Base-by-base conservation (phyloP, 2,329 filamentous ascomycete species). In the Fusarium armeniacum region DNA sequence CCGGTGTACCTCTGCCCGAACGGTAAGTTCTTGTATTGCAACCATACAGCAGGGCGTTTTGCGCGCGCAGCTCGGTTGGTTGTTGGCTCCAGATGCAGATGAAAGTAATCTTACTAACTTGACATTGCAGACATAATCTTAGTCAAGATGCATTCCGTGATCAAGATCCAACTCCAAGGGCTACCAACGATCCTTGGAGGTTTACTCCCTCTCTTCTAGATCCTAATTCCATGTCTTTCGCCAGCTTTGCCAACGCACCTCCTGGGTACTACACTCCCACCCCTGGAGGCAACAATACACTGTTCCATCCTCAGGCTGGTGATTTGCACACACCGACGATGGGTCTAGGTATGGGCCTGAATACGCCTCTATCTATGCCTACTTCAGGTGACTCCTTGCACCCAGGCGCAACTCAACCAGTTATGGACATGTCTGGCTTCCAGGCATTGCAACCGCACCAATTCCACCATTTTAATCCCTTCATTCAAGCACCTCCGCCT, bases 131-230 rank as follows among this genome's bases (percentile, higher is more conserved):
- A 49, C 71, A 72, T 41, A 65, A 62, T 49, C 60, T 77, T 30
- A 68, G 65, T 40, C 71, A 75, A 62, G 76, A 78, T 62, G 71
- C 71, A 38, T 89, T 87, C 73, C 81, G 83, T 78, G 92, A 96
- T 80, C 88, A 92, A 75, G 93, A 97, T 76, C 91, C 92, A 22
- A 97, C 93, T 5, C 93, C 93, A 7, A 89, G 92, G 77, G 91
- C 90, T 20, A 87, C 91, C 43, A 90, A 91, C 75, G 94, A 98
- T 73, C 89, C 87, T 73, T 96, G 94, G 90, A 88, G 92, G 71
- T 94, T 97, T 76, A 97, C 94, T 4, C 93, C 94, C 6, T 96
- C 94, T 24, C 84, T 97, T 60, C 87, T 98, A 77, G 95, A 98
- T 77, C 90, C 93, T 20, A 93, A 91, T 78, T 92, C 93, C 32